Conservation (phyloP, 164 flowering plant genomes). For the Brasenia schreberi region DNA sequence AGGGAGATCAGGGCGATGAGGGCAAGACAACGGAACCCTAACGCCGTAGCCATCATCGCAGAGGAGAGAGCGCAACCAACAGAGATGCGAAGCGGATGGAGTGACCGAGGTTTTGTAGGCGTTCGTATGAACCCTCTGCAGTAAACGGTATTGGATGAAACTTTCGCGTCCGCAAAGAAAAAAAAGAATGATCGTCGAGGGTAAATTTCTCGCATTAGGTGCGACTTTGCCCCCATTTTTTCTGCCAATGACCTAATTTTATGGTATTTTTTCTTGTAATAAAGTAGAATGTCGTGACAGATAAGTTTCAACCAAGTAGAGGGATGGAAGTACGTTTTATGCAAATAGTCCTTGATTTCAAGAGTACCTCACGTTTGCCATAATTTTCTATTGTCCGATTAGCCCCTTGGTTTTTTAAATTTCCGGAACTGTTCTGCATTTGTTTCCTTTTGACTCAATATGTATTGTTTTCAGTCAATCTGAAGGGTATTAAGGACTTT, state of each 20-base stretch:
- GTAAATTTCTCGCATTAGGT: too few species aligned
- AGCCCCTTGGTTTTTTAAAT: too few species aligned
- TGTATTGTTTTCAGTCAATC: too few species aligned
- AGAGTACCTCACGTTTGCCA: too few species aligned
- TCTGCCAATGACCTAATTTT: neutral
- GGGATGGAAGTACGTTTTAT: neutral
- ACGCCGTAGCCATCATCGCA: neutral
- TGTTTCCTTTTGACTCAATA: too few species aligned
- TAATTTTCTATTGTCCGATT: too few species aligned
- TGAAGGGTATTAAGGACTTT: too few species aligned
- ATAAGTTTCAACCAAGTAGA: neutral
- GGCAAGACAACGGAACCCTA: conserved; percentile 1
- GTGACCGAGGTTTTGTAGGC: neutral
- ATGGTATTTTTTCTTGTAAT: neutral
- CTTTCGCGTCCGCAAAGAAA: neutral
- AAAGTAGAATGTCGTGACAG: neutral
- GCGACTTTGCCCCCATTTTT: neutral
- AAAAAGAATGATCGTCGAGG: neutral
- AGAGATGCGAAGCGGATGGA: neutral
- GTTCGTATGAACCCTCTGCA: neutral
- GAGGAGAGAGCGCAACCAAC: neutral
- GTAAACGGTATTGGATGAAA: neutral
- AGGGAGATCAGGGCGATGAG: conserved; percentile 21
- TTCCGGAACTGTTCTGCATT: too few species aligned
- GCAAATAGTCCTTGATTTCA: neutral